Evolutionary conservation across 805 yeast species (phyloP).

Genomic region (Cyberlindnera saturnus): DNA sequence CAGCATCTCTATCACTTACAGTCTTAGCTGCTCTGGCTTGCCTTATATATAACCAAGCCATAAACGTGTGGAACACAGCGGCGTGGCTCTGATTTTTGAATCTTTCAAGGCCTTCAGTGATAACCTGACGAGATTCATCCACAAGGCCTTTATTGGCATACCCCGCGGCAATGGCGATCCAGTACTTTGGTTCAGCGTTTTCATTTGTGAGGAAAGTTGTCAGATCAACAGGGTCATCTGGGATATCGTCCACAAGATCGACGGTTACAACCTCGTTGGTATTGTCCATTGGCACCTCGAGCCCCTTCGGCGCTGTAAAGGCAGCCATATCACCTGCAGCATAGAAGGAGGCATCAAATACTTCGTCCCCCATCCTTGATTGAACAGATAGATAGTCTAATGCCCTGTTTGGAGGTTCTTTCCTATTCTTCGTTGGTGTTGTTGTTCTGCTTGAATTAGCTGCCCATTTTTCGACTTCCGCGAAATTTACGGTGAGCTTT

Average conservation of each 20-base stretch:
- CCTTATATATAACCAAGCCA: conserved; percentile 68
- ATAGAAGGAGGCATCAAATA: conserved; percentile 10
- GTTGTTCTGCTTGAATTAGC: too few relatives aligned
- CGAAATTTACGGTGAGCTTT: too few relatives aligned
- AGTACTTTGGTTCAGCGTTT: conserved; percentile 65
- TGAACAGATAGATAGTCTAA: neutral
- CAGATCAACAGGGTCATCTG: conserved; percentile 75
- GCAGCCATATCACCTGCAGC: conserved; percentile 1
- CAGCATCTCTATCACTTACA: conserved; percentile 33
- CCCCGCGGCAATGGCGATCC: conserved; percentile 81
- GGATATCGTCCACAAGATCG: conserved; percentile 73
- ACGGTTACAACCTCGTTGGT: conserved; percentile 77
- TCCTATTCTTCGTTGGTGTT: too few relatives aligned
- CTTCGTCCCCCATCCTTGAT: conserved; percentile 4
- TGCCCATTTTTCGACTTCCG: too few relatives aligned
- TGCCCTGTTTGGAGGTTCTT: too few relatives aligned
- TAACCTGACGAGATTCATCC: conserved; percentile 45
- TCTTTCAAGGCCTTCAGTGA: conserved; percentile 6
- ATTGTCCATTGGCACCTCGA: conserved; percentile 67
- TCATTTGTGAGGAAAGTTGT: conserved; percentile 76
- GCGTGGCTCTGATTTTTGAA: conserved; percentile 23
- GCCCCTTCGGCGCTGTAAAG: conserved; percentile 3
- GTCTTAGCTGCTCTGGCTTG: conserved; percentile 28
- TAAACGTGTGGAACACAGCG: conserved; percentile 54
- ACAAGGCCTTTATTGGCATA: conserved; percentile 58